These are phyloP conservation scores for Trichoderma simmonsii DNA, from an alignment of 2,329 filamentous ascomycete species.

Conservation along the genomic window DNA sequence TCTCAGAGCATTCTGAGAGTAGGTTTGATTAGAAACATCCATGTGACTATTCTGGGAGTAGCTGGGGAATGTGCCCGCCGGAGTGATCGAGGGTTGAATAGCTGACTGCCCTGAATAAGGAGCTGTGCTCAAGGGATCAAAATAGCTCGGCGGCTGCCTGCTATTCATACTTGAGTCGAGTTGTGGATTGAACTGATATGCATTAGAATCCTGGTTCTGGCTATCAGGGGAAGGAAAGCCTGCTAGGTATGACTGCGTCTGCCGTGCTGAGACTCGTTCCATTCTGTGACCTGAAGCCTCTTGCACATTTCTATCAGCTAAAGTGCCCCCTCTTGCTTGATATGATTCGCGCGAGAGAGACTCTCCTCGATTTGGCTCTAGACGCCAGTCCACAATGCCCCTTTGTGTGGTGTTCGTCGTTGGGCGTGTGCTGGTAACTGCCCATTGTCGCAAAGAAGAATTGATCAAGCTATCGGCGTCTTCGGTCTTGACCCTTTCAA, in stretches of 20 bases:
- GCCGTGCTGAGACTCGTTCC: not conserved
- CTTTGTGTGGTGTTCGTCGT: not conserved
- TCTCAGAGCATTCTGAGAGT: not conserved
- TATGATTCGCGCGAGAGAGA: not conserved
- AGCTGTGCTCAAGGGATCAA: not conserved
- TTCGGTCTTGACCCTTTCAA: not conserved
- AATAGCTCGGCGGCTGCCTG: not conserved
- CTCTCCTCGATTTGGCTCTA: no score
- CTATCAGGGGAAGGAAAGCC: not conserved
- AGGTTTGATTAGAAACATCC: not conserved
- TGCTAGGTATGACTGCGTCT: not conserved
- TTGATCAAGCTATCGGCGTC: not conserved
- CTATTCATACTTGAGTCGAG: not conserved
- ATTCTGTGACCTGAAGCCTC: not conserved
- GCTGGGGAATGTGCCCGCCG: not conserved
- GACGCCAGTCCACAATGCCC: no score
- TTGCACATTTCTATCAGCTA: not conserved
- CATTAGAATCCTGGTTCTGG: not conserved
- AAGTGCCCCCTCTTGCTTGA: not conserved
- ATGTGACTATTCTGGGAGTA: not conserved
- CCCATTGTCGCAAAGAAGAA: not conserved
- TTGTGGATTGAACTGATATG: not conserved
- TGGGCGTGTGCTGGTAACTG: not conserved
- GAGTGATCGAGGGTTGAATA: not conserved
- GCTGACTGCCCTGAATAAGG: not conserved